These are phyloP conservation scores for Termitomyces sp. DNA, from an alignment of 768 basidiomycete species.

Conservation along the genomic window DNA sequence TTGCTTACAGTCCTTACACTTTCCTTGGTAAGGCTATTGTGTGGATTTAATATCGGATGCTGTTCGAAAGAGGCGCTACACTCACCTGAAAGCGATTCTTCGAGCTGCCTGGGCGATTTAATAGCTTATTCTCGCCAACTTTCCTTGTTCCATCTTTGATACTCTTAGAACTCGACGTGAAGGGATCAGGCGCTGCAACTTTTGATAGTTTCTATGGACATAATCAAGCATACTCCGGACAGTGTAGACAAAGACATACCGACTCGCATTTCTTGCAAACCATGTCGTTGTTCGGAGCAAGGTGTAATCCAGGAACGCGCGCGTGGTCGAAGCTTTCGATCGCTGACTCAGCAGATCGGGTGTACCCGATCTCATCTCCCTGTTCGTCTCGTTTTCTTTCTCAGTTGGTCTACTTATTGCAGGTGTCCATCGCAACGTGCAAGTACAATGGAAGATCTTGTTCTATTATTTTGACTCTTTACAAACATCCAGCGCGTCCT, in stretches of 20 bases:
- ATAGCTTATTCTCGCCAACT: conserved; percentile 82
- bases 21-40: conserved; percentile 74
- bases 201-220: conserved; percentile 79
- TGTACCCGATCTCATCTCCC: conserved; percentile 16
- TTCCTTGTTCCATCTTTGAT: conserved; percentile 79
- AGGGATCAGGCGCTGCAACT: conserved; percentile 86
- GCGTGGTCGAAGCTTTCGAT: conserved; percentile 12
- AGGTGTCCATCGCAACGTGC: conserved; percentile 26
- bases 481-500: conserved; percentile 19
- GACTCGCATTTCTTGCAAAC: conserved; percentile 86
- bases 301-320: background rate
- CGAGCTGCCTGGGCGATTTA: conserved; percentile 61
- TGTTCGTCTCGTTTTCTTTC: background rate
- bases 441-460: conserved; percentile 26
- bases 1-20: conserved; percentile 86
- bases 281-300: conserved; percentile 40
- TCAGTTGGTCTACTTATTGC: background rate
- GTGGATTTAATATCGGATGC: conserved; percentile 12
- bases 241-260: conserved; percentile 30
- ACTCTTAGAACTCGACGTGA: conserved; percentile 62
- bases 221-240: conserved; percentile 1
- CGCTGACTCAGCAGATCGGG: conserved; percentile 29
- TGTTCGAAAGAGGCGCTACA: conserved; percentile 14
- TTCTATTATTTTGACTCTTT: conserved; percentile 29
- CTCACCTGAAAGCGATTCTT: conserved; percentile 75